A percentile compares a stretch with the other conserved stretches of the same genome.
These are phyloP conservation scores for Saitoella complicata DNA, from an alignment of 805 yeast species.

Conservation along the genomic window DNA sequence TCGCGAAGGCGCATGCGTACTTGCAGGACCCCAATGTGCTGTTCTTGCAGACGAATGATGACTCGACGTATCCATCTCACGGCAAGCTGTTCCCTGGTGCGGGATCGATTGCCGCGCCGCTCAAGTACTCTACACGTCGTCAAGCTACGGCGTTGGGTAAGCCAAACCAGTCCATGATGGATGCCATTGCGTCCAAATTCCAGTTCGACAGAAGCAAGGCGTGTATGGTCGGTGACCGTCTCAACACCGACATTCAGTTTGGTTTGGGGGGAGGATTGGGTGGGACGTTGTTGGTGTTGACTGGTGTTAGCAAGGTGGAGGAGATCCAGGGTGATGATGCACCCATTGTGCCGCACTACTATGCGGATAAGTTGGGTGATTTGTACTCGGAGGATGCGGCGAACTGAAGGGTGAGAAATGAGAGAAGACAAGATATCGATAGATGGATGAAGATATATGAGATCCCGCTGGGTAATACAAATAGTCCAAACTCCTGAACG, in stretches of 20 bases:
- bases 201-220: constrained; percentile 39
- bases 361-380: constrained; percentile 61
- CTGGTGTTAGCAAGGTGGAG: constrained; percentile 76
- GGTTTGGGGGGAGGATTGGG: constrained; percentile 78
- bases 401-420: neutral
- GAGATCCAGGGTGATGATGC: constrained; percentile 30
- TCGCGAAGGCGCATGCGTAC: constrained; percentile 71
- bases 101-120: constrained; percentile 71
- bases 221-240: constrained; percentile 88
- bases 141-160: constrained; percentile 85
- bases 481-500: too few species aligned
- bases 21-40: constrained; percentile 45
- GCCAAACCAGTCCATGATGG: constrained; percentile 80
- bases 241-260: constrained; percentile 88
- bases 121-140: constrained; percentile 61
- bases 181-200: constrained; percentile 58
- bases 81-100: constrained; percentile 87
- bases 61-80: constrained; percentile 83
- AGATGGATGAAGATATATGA: too few species aligned
- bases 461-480: too few species aligned
- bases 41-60: constrained; percentile 86
- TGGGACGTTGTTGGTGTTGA: constrained; percentile 61
- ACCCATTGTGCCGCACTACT: constrained; percentile 43
- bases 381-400: constrained; percentile 24
- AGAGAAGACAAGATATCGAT: neutral